Evolutionary conservation across 306 rosid genomes (phyloP).

Genomic region (Canavalia gladiata): DNA sequence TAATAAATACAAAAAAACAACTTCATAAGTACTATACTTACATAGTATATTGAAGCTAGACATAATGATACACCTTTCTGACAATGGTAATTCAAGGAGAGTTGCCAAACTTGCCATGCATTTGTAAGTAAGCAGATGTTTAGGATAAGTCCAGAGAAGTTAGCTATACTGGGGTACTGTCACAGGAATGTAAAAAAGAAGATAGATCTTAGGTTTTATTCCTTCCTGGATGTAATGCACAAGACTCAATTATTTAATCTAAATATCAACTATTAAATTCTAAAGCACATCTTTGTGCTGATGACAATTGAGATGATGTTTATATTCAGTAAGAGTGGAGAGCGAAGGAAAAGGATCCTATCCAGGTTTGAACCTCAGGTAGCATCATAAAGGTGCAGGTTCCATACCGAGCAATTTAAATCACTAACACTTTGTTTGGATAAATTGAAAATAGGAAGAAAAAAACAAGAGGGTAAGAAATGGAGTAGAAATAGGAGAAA

Average conservation of each 20-base stretch:
- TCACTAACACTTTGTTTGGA: not conserved
- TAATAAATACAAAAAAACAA: not conserved
- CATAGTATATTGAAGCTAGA: not conserved
- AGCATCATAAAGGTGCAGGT: not conserved
- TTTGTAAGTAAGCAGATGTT: conserved; percentile 2
- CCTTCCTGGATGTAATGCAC: conserved; percentile 1
- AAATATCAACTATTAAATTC: not conserved
- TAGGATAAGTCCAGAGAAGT: not conserved
- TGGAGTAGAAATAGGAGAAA: too few species aligned
- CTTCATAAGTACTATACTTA: not conserved
- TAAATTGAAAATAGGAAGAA: too few species aligned
- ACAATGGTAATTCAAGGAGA: not conserved
- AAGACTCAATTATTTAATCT: not conserved
- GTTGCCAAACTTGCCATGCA: not conserved
- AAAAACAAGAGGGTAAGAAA: too few species aligned
- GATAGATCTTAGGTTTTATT: not conserved
- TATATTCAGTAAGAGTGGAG: not conserved
- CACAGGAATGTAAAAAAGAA: too few species aligned
- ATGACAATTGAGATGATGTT: conserved; percentile 15
- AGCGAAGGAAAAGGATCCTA: not conserved
- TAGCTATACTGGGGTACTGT: too few species aligned
- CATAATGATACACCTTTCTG: not conserved
- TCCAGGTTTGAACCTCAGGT: not conserved
- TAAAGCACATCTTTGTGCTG: not conserved
- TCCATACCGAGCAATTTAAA: not conserved